Percentiles rank a stretch among this genome's conserved stretches.
These are phyloP conservation scores for Phanerodontia chrysosporium DNA, from an alignment of 768 basidiomycete species.

Conservation along the genomic window DNA sequence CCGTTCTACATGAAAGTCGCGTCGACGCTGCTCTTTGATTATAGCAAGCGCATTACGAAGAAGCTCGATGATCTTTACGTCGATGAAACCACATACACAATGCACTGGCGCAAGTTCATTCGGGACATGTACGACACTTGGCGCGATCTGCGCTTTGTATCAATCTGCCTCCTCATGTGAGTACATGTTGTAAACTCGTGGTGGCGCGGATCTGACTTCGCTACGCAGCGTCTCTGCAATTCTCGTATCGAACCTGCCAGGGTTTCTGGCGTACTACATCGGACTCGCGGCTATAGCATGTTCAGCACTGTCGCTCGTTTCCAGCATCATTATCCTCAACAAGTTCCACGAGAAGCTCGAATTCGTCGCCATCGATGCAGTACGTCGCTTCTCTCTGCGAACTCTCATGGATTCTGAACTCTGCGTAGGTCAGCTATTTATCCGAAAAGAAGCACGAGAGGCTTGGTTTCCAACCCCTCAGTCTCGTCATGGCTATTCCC, in stretches of 20 bases:
- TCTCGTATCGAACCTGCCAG: neutral
- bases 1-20: conserved; percentile 1
- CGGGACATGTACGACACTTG: conserved; percentile 13
- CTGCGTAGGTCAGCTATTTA: conserved; percentile 11
- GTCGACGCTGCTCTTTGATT: conserved; percentile 12
- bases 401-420: neutral
- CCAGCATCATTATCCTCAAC: conserved; percentile 11
- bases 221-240: conserved; percentile 1
- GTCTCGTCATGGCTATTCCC: conserved; percentile 10
- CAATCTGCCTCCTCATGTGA: neutral
- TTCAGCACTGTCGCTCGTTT: conserved; percentile 2
- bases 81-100: conserved; percentile 20
- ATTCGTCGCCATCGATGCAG: conserved; percentile 8
- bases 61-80: conserved; percentile 18
- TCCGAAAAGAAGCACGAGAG: conserved; percentile 4
- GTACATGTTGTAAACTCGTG: neutral
- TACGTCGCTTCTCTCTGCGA: conserved; percentile 3
- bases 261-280: neutral
- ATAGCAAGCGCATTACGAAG: conserved; percentile 8
- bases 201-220: neutral
- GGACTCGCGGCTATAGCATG: conserved; percentile 11
- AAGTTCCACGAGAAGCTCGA: conserved; percentile 10
- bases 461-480: conserved; percentile 12
- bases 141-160: conserved; percentile 13
- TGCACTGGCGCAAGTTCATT: conserved; percentile 22